Conservation (phyloP, 2,329 filamentous ascomycete genomes). For the Hymenoscyphus repandus region DNA sequence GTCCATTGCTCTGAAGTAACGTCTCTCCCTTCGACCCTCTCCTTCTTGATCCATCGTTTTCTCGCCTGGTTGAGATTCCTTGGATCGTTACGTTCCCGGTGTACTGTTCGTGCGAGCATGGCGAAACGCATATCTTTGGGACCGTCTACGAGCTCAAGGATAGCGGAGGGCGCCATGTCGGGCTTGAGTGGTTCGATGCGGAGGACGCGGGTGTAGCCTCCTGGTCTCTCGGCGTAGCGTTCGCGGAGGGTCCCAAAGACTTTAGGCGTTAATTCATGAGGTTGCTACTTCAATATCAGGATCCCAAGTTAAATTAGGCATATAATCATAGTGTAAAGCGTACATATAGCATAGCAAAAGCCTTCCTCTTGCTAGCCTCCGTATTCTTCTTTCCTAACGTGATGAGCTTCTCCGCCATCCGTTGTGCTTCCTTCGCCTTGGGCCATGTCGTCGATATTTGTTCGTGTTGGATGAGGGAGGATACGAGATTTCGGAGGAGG, state of each 20-base stretch:
- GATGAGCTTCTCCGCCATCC: constrained; percentile 88
- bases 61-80: constrained; percentile 66
- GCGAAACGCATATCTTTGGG: constrained; percentile 91
- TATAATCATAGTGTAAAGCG: constrained; percentile 30
- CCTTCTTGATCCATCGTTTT: constrained; percentile 33
- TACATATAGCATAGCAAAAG: constrained; percentile 83
- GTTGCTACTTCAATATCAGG: constrained; percentile 47
- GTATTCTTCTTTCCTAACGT: constrained; percentile 92
- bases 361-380: constrained; percentile 68
- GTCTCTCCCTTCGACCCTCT: no score
- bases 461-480: constrained; percentile 88
- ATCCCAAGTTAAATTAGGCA: not conserved
- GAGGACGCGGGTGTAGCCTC: constrained; percentile 92
- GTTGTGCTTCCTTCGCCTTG: constrained; percentile 96
- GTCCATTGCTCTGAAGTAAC: no score
- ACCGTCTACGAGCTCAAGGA: constrained; percentile 92
- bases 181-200: constrained; percentile 82
- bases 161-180: constrained; percentile 84
- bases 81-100: constrained; percentile 52
- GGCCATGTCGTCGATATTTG: constrained; percentile 91
- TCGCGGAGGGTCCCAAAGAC: constrained; percentile 77
- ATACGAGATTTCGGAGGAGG: constrained; percentile 91
- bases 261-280: constrained; percentile 69
- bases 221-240: constrained; percentile 73
- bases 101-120: constrained; percentile 82